Evolutionary conservation across 306 rosid species (phyloP).

Genomic region (Glycyrrhiza uralensis): DNA sequence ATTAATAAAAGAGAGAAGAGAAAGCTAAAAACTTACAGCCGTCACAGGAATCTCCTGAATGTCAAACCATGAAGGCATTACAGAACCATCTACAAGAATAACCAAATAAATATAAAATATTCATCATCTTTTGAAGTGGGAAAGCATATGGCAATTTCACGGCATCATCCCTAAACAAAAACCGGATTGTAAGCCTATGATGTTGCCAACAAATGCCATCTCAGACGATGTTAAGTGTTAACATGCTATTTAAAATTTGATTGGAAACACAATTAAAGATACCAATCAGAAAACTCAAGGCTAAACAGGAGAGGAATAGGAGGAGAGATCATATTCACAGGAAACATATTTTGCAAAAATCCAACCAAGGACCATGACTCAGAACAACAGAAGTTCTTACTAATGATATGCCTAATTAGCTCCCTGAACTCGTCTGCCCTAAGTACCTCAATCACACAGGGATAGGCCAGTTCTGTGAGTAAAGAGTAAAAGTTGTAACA

Average conservation of each 20-base stretch:
- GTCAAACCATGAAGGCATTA: conserved; percentile 96
- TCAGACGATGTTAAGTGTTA: not conserved
- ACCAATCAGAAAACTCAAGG: not conserved
- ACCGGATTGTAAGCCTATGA: not conserved
- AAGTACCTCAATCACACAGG: not conserved
- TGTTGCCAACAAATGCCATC: not conserved
- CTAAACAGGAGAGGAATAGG: not conserved
- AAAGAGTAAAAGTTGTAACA: not conserved
- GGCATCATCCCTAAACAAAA: not conserved
- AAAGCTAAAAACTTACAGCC: conserved; percentile 51
- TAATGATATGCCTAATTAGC: not conserved
- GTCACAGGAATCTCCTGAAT: conserved; percentile 74
- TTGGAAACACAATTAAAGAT: not conserved
- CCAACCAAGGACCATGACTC: not conserved
- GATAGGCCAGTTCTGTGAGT: not conserved
- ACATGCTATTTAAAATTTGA: not conserved
- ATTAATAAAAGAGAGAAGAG: not conserved
- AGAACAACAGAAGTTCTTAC: not conserved
- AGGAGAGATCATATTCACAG: not conserved
- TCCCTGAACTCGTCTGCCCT: not conserved
- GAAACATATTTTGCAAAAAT: not conserved
- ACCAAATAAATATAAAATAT: conserved; percentile 1
- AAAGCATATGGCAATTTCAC: not conserved
- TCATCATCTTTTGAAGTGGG: conserved; percentile 8
- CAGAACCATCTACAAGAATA: conserved; percentile 57